Conservation (phyloP, 345 rosid genomes). For the Trapa bicornis region DNA sequence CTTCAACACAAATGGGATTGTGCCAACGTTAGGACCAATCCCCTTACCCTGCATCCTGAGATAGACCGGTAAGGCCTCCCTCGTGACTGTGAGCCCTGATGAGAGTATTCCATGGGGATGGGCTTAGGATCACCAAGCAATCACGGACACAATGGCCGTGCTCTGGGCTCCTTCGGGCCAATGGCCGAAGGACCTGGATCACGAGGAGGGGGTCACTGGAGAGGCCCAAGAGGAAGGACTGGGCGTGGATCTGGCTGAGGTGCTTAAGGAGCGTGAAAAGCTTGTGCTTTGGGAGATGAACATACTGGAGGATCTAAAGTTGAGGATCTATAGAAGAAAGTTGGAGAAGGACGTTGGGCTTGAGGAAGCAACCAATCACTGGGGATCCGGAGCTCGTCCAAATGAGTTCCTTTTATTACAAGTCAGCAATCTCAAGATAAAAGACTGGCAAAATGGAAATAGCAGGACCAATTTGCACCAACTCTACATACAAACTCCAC, state of each 20-base stretch:
- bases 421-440: no score
- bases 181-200: slow-evolving; percentile 42
- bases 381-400: background rate
- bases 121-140: slow-evolving; percentile 23
- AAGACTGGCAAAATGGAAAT: no score
- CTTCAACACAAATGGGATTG: slow-evolving; percentile 63
- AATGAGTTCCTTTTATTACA: no score
- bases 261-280: slow-evolving; percentile 41
- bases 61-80: slow-evolving; percentile 39
- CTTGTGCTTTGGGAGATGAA: slow-evolving; percentile 31
- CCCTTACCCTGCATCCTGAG: slow-evolving; percentile 48
- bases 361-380: slow-evolving; percentile 16
- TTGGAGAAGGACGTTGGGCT: slow-evolving; percentile 6
- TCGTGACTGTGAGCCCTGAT: slow-evolving; percentile 33
- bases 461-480: no score
- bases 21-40: slow-evolving; percentile 44
- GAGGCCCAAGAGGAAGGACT: slow-evolving; percentile 39
- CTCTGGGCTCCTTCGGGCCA: slow-evolving; percentile 19
- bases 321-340: background rate
- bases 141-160: slow-evolving; percentile 35
- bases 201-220: slow-evolving; percentile 31
- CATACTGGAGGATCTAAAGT: slow-evolving; percentile 13
- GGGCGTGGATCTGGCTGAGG: slow-evolving; percentile 50
- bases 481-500: no score
- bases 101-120: slow-evolving; percentile 54